These are phyloP conservation scores for Chaetomium sp. DNA, from an alignment of 2,329 filamentous ascomycete species.

Conservation along the genomic window DNA sequence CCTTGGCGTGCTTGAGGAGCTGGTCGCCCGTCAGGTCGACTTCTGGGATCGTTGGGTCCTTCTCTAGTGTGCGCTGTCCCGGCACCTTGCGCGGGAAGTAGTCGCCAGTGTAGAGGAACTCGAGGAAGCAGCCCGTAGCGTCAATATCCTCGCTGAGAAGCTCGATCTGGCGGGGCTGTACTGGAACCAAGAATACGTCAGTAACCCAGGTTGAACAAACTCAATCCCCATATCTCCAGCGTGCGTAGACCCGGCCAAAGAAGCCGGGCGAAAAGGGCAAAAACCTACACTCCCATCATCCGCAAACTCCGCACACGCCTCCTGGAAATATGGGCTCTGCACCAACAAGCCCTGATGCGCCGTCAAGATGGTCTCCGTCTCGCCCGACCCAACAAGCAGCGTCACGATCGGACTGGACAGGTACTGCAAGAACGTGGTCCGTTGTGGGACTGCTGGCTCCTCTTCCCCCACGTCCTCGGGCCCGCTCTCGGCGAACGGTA, in stretches of 20 bases:
- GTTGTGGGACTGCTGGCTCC: constrained; percentile 26
- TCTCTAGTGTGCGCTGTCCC: constrained; percentile 61
- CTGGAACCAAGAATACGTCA: neutral
- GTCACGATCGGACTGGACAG: constrained; percentile 64
- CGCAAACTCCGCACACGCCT: constrained; percentile 55
- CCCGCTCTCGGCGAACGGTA: constrained; percentile 35
- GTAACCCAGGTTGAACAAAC: neutral
- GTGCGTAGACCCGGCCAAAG: neutral
- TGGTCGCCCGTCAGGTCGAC: constrained; percentile 75
- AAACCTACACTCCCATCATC: constrained; percentile 53
- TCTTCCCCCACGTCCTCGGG: constrained; percentile 19
- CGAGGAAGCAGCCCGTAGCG: constrained; percentile 70
- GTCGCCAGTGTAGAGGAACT: constrained; percentile 78
- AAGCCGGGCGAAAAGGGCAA: neutral
- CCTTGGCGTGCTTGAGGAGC: constrained; percentile 78
- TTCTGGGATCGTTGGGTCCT: constrained; percentile 56
- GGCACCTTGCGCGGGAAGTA: constrained; percentile 70
- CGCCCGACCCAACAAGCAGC: constrained; percentile 56
- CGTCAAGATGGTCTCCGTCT: constrained; percentile 56
- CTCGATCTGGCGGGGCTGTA: constrained; percentile 58
- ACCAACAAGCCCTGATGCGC: constrained; percentile 73
- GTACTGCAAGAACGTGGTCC: constrained; percentile 49
- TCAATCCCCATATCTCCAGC: neutral
- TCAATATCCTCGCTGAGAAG: constrained; percentile 63
- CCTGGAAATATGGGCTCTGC: constrained; percentile 68